Evolutionary conservation across 805 yeast species (phyloP).

Genomic region (Cyberlindnera saturnus): DNA sequence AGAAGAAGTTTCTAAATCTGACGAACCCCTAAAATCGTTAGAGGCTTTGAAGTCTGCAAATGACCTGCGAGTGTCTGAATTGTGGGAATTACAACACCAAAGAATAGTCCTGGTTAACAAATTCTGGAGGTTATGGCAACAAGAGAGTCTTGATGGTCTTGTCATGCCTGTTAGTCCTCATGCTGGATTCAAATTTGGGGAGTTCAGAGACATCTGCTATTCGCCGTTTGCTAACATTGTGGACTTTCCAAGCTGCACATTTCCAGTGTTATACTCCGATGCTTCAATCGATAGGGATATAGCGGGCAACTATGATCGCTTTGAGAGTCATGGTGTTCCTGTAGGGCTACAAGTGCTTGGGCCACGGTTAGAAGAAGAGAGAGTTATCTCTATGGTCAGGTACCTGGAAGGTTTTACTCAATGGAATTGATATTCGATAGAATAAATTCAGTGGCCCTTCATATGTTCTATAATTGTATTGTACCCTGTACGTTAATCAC

Average conservation of each 20-base stretch:
- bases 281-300: conserved; percentile 2
- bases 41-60: conserved; percentile 28
- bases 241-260: conserved; percentile 49
- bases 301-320: conserved; percentile 3
- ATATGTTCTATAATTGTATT: too few relatives aligned
- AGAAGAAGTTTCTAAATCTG: conserved; percentile 28
- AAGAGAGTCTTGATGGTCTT: conserved; percentile 40
- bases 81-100: conserved; percentile 37
- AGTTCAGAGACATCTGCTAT: conserved; percentile 42
- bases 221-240: conserved; percentile 50
- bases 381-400: conserved; percentile 10
- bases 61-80: conserved; percentile 30
- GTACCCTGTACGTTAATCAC: too few relatives aligned
- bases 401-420: not conserved
- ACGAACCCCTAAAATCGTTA: conserved; percentile 36
- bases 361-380: conserved; percentile 18
- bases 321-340: conserved; percentile 8
- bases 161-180: conserved; percentile 44
- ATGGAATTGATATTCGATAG: too few relatives aligned
- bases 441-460: too few relatives aligned
- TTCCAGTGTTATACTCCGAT: conserved; percentile 43
- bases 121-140: conserved; percentile 37
- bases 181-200: conserved; percentile 27
- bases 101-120: conserved; percentile 31
- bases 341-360: conserved; percentile 22